Evolutionary conservation across 306 rosid genomes (phyloP).

Genomic region (Quercus alba): DNA sequence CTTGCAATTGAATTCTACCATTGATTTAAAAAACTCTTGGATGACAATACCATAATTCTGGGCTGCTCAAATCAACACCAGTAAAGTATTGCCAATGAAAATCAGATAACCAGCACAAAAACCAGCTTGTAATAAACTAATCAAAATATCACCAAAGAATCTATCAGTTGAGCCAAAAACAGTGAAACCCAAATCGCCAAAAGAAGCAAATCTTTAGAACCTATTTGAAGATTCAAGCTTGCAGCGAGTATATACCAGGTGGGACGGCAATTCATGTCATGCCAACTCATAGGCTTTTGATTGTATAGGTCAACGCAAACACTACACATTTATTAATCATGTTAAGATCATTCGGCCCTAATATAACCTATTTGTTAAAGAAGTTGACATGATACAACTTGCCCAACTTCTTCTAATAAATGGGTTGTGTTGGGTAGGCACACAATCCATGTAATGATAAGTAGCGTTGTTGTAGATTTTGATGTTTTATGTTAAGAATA

Average conservation of each 20-base stretch:
- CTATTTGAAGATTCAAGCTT: slow-evolving; percentile 36
- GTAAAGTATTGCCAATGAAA: slow-evolving; percentile 47
- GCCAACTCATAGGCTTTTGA: no score
- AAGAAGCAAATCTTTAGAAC: slow-evolving; percentile 32
- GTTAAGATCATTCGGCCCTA: not conserved
- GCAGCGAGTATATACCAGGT: slow-evolving; percentile 40
- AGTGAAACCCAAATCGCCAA: slow-evolving; percentile 53
- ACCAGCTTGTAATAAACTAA: slow-evolving; percentile 27
- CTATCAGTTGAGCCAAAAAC: slow-evolving; percentile 40
- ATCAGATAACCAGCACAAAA: slow-evolving; percentile 32
- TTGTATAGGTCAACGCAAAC: no score
- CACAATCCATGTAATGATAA: no score
- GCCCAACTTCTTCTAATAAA: no score
- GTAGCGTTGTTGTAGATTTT: no score
- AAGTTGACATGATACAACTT: no score
- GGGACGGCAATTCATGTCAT: no score
- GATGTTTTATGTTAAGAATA: no score
- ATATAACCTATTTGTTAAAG: no score
- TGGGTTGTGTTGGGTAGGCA: no score
- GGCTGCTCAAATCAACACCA: slow-evolving; percentile 17
- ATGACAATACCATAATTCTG: slow-evolving; percentile 23
- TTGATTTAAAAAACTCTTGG: slow-evolving; percentile 41
- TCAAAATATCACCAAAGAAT: slow-evolving; percentile 20
- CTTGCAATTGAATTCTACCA: slow-evolving; percentile 40
- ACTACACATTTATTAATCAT: not conserved